Evolutionary conservation across 1,139 yeast genomes (phyloP).

Genomic region (Saccharomycopsis hybrid): DNA sequence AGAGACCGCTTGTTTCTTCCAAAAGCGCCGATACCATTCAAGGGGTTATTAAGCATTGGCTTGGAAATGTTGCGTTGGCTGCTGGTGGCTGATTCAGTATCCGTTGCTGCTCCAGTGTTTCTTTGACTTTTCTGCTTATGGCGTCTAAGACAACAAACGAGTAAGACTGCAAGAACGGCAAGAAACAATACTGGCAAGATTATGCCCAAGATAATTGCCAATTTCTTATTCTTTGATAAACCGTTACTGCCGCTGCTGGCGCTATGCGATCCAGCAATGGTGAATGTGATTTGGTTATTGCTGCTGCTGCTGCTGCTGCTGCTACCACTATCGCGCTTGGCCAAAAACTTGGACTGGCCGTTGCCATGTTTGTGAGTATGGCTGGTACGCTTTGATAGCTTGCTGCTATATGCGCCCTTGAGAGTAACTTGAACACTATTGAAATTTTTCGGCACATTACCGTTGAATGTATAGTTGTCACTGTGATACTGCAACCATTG

Average conservation of each 20-base stretch:
- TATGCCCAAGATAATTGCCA: conserved; percentile 85
- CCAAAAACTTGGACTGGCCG: conserved; percentile 26
- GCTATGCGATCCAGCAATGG: conserved; percentile 40
- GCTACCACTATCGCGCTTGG: conserved; percentile 28
- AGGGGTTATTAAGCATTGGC: conserved; percentile 37
- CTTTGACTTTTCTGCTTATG: conserved; percentile 35
- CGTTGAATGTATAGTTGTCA: conserved; percentile 60
- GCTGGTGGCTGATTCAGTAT: conserved; percentile 26
- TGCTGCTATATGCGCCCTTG: conserved; percentile 33
- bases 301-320: conserved; percentile 21
- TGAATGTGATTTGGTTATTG: conserved; percentile 39
- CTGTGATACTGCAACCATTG: conserved; percentile 60
- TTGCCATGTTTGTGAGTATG: not conserved
- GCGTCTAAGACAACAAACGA: conserved; percentile 52
- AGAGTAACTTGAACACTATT: conserved; percentile 43
- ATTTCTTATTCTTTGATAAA: conserved; percentile 33
- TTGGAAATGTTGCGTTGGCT: conserved; percentile 27
- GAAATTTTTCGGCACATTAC: conserved; percentile 59
- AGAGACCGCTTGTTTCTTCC: not conserved
- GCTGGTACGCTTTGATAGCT: too few relatives aligned
- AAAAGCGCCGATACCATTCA: conserved; percentile 27
- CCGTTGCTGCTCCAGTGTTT: conserved; percentile 28
- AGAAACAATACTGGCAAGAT: conserved; percentile 61
- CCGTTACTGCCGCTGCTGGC: not conserved
- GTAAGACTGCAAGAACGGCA: conserved; percentile 40